Percentiles rank a stretch among this genome's conserved stretches.
These are phyloP conservation scores for Porcisia deanei DNA, from an alignment of 208 protist species.

Conservation along the genomic window DNA sequence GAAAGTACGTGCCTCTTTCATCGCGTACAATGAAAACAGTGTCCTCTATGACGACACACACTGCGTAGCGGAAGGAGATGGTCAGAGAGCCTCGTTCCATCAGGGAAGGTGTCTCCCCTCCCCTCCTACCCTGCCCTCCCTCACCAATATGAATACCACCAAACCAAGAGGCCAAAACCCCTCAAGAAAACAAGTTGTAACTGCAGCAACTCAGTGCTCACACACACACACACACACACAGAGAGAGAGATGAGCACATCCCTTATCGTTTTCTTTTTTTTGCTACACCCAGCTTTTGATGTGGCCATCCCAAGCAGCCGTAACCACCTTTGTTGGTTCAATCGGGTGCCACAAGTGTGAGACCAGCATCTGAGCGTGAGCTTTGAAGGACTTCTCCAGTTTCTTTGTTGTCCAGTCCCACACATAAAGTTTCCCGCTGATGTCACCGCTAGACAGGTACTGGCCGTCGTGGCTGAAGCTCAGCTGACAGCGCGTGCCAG, in stretches of 20 bases:
- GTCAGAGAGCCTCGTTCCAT: too few relatives aligned
- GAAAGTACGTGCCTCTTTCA: too few relatives aligned
- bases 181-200: neutral
- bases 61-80: too few relatives aligned
- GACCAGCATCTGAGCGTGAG: conserved; percentile 85
- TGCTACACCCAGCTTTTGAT: conserved; percentile 93
- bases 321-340: conserved; percentile 88
- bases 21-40: too few relatives aligned
- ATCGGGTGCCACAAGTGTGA: conserved; percentile 95
- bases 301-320: conserved; percentile 93
- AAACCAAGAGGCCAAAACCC: neutral
- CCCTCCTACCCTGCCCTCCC: too few relatives aligned
- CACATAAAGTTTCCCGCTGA: conserved; percentile 90
- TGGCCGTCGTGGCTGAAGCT: conserved; percentile 92
- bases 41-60: too few relatives aligned
- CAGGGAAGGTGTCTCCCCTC: too few relatives aligned
- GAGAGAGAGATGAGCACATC: neutral
- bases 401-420: conserved; percentile 94
- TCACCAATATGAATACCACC: too few relatives aligned
- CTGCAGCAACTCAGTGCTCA: neutral
- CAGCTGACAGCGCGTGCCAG: conserved; percentile 94
- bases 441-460: conserved; percentile 92
- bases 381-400: conserved; percentile 81
- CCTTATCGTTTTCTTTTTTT: neutral
- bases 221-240: neutral